Base-by-base conservation (phyloP, 2,329 filamentous ascomycete genomes). In the Xylaria sp. region DNA sequence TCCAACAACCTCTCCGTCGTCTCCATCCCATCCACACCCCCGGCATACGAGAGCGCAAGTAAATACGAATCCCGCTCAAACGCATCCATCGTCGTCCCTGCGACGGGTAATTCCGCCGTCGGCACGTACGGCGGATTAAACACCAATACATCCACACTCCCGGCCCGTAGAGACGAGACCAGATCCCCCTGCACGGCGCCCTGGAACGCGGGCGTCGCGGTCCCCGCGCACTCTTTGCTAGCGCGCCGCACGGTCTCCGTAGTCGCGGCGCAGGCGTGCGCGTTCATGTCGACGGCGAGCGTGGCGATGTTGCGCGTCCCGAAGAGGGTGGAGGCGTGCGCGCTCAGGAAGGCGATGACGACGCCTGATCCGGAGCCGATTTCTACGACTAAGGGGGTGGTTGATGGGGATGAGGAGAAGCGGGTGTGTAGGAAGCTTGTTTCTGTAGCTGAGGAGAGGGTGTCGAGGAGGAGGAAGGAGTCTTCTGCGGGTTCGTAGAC, bases 71-170 rank as follows among this genome's bases (percentile, higher is more conserved):
- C 92, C 59, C 86, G 83, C 58, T 92, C 90, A 66, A 91, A 96
- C 8, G 75, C 70, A 4, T 67, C 39, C 52, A 8, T 16, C 52
- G 3, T 13, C 30, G 6, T 6, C 2, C 58, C 30, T 42, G 80
- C 75, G 1, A 82, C 74, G 23, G 93, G 92, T 60, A 95, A 76
- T 47, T 86, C 83, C 30, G 87, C 82, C 2, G 92, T 95, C 1
- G 94, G 94, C 11, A 99, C 94, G 72, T 99, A 99, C 0, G 94
- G 94, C 56, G 94, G 94, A 72, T 99, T 99, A 80, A 97, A 99
- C 34, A 99, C 82, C 63, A 99, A 80, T 9, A 99, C 82, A 71
- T 99, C 94, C 4, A 96, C 82, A 46, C 76, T 75, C 2, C 80
- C 78, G 0, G 76, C 70, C 6, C 82, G 80, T 47, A 95, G 76